Conservation (phyloP, 2,329 filamentous ascomycete genomes). For the Colletotrichum euphorbiae region DNA sequence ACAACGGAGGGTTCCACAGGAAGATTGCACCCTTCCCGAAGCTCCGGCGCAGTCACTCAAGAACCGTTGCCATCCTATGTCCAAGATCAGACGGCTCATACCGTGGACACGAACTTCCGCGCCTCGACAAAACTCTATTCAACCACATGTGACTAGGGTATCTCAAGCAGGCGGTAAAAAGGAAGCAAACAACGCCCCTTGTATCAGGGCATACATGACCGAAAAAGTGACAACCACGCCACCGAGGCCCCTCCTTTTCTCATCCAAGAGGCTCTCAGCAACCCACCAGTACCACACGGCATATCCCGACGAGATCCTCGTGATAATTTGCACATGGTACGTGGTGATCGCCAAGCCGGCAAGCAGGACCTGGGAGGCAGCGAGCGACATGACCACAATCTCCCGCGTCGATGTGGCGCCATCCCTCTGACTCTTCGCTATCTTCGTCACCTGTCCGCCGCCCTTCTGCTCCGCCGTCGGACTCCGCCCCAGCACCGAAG, state of each 20-base stretch:
- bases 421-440: background rate
- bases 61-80: slow-evolving; percentile 11
- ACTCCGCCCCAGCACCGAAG: slow-evolving; percentile 34
- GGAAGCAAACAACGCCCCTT: slow-evolving; percentile 85
- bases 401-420: slow-evolving; percentile 44
- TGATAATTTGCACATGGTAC: slow-evolving; percentile 96
- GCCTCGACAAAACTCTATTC: slow-evolving; percentile 17
- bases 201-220: slow-evolving; percentile 84
- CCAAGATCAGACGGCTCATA: background rate
- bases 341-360: slow-evolving; percentile 78
- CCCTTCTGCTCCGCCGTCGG: slow-evolving; percentile 18
- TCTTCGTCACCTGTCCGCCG: background rate
- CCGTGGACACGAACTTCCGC: background rate
- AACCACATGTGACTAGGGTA: slow-evolving; percentile 15
- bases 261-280: slow-evolving; percentile 60
- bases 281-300: slow-evolving; percentile 91
- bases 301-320: slow-evolving; percentile 87
- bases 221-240: slow-evolving; percentile 71
- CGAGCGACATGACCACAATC: slow-evolving; percentile 64
- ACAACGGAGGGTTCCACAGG: background rate
- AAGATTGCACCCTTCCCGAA: background rate
- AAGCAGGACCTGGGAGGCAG: slow-evolving; percentile 78
- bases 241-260: slow-evolving; percentile 47
- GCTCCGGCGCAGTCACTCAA: background rate
- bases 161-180: slow-evolving; percentile 85